Base-by-base conservation (phyloP, 2,329 filamentous ascomycete genomes). In the Beauveria asiatica region DNA sequence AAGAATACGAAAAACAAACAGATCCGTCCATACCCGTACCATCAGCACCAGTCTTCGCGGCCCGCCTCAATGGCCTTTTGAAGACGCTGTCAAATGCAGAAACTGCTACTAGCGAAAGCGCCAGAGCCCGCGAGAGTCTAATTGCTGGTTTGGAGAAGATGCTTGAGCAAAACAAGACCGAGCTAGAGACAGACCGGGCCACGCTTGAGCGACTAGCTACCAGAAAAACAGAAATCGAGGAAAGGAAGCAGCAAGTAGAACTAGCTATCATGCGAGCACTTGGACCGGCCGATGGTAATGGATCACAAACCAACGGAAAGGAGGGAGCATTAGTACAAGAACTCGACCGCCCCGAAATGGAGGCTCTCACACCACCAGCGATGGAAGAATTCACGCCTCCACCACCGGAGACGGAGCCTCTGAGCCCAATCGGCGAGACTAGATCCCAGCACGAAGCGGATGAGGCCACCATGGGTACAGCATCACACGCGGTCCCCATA, bases 31-130 rank as follows among this genome's bases (percentile, higher is more conserved):
- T 82, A 0, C 78, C 83, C 1, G 78, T 87, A 1, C 91, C 93
- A 0, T 88, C 91, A 0, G 87, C 92, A 0, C 92, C 94, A 1
- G 92, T 99, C 21, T 90, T 96, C 69, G 94, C 94, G 2, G 93
- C 93, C 16, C 88, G 91, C 30, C 83, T 99, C 9, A 92, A 90
- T 65, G 89, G 90, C 3, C 80, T 99, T n/a, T 81, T 97, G 58
- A 97, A 94, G 76, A 89, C 86, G 7, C 81, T 99, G 19, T 90
- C 91, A 21, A 90, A 84, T 64, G 94, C 94, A 3, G 92, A 99
- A 73, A 90, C 85, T 59, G 92, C 93, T 0, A 89, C 97, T 1
- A 87, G 89, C 2, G 91, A 96, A 67, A 90, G 89, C 65, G 90
- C 99, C 70, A 92, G 93, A 70, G 90, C 92, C 2, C 86, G 94